Conservation (phyloP, 305 asterid species). For the Fraxinus velutina region DNA sequence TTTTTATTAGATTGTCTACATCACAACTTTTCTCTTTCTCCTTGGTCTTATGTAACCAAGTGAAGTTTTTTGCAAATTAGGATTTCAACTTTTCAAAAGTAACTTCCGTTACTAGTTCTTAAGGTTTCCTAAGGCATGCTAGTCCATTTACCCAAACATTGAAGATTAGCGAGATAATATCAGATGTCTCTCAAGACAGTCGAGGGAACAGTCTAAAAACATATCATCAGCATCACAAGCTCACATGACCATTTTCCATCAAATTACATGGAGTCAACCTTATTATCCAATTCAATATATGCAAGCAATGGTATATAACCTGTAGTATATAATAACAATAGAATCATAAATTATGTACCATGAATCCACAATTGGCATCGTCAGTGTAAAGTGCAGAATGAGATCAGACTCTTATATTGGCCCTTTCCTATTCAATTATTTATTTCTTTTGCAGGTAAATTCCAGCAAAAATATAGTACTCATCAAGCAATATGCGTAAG, state of each 20-base stretch:
- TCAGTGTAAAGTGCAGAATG: not conserved
- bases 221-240: not conserved
- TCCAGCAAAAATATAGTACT: not conserved
- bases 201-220: not conserved
- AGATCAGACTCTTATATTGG: not conserved
- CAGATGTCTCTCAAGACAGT: not conserved
- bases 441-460: not conserved
- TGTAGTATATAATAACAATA: not conserved
- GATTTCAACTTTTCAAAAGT: not conserved
- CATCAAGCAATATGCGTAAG: not conserved
- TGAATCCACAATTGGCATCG: not conserved
- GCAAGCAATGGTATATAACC: not conserved
- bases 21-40: not conserved
- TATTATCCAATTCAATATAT: not conserved
- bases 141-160: not conserved
- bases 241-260: not conserved
- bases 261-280: not conserved
- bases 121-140: not conserved
- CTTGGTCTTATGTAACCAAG: not conserved
- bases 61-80: not conserved
- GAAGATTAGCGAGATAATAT: not conserved
- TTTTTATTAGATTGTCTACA: not conserved
- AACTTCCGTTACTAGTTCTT: not conserved
- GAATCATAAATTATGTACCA: not conserved
- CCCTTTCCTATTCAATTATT: not conserved